phyloP scores from a whole-genome alignment of 164 flowering plant genomes.

The Tetracentron sinense region DNA sequence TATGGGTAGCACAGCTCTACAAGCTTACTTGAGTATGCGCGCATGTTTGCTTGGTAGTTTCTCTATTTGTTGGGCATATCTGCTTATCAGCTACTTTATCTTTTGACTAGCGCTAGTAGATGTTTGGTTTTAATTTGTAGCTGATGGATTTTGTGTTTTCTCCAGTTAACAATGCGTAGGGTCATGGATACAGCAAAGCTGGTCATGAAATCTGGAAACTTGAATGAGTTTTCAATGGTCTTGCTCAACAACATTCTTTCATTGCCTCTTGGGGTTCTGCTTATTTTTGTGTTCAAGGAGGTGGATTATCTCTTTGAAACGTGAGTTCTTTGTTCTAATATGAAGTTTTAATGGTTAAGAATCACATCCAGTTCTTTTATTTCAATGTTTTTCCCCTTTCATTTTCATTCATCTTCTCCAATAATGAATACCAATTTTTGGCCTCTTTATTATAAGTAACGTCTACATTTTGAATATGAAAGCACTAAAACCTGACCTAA shows the following conservation, averaged over 20 bases:
- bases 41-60: neutral
- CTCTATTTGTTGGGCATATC: neutral
- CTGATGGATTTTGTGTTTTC: neutral
- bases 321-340: constrained; percentile 47
- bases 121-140: neutral
- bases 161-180: constrained; percentile 83
- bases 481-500: neutral
- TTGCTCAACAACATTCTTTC: constrained; percentile 91
- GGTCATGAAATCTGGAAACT: constrained; percentile 80
- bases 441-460: neutral
- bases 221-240: constrained; percentile 97
- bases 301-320: constrained; percentile 74
- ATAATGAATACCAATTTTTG: neutral
- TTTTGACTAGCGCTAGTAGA: neutral
- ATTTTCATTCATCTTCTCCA: neutral
- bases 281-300: constrained; percentile 70
- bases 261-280: constrained; percentile 76
- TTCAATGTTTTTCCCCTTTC: neutral
- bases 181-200: constrained; percentile 99
- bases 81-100: too few species aligned
- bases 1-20: too few species aligned
- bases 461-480: neutral
- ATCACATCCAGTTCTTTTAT: neutral
- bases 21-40: too few species aligned
- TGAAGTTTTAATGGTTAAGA: neutral